A percentile compares a stretch with the other conserved stretches of the same genome.
phyloP scores from a whole-genome alignment of 2,329 filamentous ascomycete species.

The Scedosporium aurantiacum region DNA sequence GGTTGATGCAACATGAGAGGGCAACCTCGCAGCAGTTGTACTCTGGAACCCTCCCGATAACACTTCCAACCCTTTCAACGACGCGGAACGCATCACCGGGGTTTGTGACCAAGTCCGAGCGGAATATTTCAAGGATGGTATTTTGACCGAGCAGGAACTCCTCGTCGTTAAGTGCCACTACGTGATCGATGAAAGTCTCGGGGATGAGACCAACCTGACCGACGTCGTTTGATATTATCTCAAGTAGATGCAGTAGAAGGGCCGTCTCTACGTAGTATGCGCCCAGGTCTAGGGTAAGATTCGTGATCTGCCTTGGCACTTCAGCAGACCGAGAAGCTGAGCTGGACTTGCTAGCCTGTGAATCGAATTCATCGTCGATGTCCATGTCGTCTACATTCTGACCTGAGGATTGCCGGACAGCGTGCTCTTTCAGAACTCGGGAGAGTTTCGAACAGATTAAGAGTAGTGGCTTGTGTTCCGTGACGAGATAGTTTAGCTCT shows the following conservation, averaged over 20 bases:
- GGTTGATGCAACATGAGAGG: constrained; percentile 53
- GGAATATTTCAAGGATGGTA: constrained; percentile 40
- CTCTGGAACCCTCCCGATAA: constrained; percentile 41
- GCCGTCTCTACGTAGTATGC: constrained; percentile 38
- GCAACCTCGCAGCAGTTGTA: constrained; percentile 67
- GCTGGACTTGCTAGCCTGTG: constrained; percentile 41
- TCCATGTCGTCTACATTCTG: constrained; percentile 49
- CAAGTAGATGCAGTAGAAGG: constrained; percentile 34
- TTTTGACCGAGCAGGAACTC: constrained; percentile 40
- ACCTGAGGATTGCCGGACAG: constrained; percentile 19
- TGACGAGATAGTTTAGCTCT: constrained; percentile 25
- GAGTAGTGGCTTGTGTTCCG: constrained; percentile 29
- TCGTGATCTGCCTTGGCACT: constrained; percentile 34
- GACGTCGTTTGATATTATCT: constrained; percentile 28
- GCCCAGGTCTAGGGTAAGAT: constrained; percentile 28
- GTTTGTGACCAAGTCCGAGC: constrained; percentile 39
- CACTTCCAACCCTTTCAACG: constrained; percentile 37
- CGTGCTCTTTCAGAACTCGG: constrained; percentile 19
- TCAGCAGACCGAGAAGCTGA: constrained; percentile 23
- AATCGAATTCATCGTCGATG: constrained; percentile 53
- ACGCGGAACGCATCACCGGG: constrained; percentile 34
- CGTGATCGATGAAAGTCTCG: constrained; percentile 34
- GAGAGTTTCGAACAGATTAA: constrained; percentile 31
- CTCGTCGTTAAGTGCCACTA: constrained; percentile 38
- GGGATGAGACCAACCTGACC: constrained; percentile 40